Base-by-base conservation (phyloP, 495 filamentous ascomycete genomes). In the Podospora pseudocomata region DNA sequence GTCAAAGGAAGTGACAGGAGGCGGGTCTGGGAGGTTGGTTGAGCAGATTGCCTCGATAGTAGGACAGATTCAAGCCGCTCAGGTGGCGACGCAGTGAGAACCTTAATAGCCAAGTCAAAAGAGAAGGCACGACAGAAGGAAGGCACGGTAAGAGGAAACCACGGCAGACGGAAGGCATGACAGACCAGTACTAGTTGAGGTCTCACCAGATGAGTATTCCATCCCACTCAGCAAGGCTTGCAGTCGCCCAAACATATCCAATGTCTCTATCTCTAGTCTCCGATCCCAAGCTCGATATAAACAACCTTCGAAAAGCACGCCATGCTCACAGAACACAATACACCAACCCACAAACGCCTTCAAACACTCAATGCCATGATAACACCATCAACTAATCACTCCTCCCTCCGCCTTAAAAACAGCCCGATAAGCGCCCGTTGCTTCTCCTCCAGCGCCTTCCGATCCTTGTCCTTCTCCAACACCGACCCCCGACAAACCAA, bases 401-500 rank as follows among this genome's bases (percentile, higher is more conserved):
- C 74, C 16, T 66, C 67, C 20, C 71, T 65, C 44, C 71, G 53
- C 57, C 76, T 67, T 34, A 84, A 55, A 68, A 82, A 84, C 23
- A 83, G 55, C 62, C 81, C 81, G 2, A 84, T 62, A 2, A 80
- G 58, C 2, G 74, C 75, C 64, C 76, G 68, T 74, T 79, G 77
- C 68, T 73, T 76, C 23, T 85, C 85, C 67, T 86, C 78, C 49
- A 81, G 75, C 15, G 73, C 73, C 72, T 75, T 83, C 67, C 68
- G 80, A 72, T 80, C 82, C 75, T 78, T 86, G n/a, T 80, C 78
- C 63, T 78, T 83, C 26, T 78, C 74, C 61, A 79, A 73, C 18
- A 61, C 63, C 3, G 78, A 69, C 3, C 74, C 74, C 26, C 82
- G 76, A 61, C 85, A 84, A 3, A 88, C 77, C 13, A 81, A 77